Evolutionary conservation across 208 protist genomes (phyloP), one percentile per base, ranked within the genome.

Genomic region (Histomonas meleagridis): DNA sequence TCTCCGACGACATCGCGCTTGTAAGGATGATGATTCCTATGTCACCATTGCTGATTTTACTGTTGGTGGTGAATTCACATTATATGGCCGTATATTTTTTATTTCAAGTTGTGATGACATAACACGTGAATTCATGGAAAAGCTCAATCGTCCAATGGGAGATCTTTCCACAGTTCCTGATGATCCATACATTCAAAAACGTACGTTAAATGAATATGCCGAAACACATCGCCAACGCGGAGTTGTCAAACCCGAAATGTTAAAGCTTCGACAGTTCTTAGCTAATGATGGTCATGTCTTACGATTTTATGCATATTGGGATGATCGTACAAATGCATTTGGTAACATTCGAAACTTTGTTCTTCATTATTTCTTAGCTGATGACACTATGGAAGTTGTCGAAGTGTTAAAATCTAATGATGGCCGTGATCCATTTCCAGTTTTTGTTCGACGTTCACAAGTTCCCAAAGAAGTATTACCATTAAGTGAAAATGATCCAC

Each of bases 331-430:
- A 12, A 91, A 94, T 38, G 95, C 97, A 92, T 97, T 96, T 91
- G 95, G 97, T 72, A 95, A 97, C 69, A 92, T 96, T 57, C 95
- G 97, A 35, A 94, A 95, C 57, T 95, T 98, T 65, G 95, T 97
- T 62, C 86, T 98, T 69, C 95, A 97, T 62, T 99, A 97, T 95
- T 98, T 97, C 94, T 95, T 98, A 23, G 94, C 97, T 38, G 97
- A 98, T 93, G 95, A 97, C 93, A 97, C 96, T 0, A 93, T 97
- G 55, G 96, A 97, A 48, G 95, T 98, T 38, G 95, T 97, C 92
- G 96, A 98, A 93, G 95, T 93, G 14, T 35, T 53, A 28, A 93
- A 94, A 2, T 92, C 94, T 46, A 98, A 99, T 94, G 95, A 96
- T 81, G 97, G 97, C 23, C 94, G 96, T 91, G 97, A 98, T 93